A percentile compares a stretch with the other conserved stretches of the same genome.
These are phyloP conservation scores for Lactarius quietus DNA, from an alignment of 768 basidiomycete species.

Conservation along the genomic window DNA sequence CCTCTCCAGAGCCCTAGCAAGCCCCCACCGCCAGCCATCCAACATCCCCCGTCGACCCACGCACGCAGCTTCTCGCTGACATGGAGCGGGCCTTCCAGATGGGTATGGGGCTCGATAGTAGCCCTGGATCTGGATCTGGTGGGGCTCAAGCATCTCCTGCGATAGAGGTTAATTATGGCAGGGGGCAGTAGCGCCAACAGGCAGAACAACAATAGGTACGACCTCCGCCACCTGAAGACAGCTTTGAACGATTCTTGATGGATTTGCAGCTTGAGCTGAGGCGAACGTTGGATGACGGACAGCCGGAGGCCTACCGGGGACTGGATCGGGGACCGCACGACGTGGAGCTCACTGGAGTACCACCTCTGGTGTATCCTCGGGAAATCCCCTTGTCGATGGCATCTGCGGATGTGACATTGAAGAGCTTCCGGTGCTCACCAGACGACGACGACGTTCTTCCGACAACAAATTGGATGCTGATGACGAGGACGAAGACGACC, in stretches of 20 bases:
- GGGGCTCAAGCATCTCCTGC: neutral
- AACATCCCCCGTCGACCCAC: conserved; percentile 36
- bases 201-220: conserved; percentile 14
- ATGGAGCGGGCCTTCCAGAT: conserved; percentile 80
- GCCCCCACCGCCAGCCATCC: conserved; percentile 1
- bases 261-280: conserved; percentile 75
- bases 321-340: conserved; percentile 3
- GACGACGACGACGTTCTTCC: conserved; percentile 5
- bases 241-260: conserved; percentile 77
- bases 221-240: conserved; percentile 50
- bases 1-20: conserved; percentile 8
- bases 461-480: neutral
- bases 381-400: conserved; percentile 3
- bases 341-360: neutral
- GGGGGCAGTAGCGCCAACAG: conserved; percentile 7
- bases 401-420: neutral
- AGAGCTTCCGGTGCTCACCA: conserved; percentile 15
- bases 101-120: conserved; percentile 42
- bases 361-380: conserved; percentile 15
- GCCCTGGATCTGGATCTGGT: conserved; percentile 6
- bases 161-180: conserved; percentile 7
- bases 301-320: neutral
- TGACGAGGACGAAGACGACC: neutral
- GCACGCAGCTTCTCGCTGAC: conserved; percentile 72
- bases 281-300: conserved; percentile 43